A percentile compares a stretch with the other conserved stretches of the same genome.
Evolutionary conservation across 176 grass and related monocot genomes (phyloP).

Genomic region (Pontederia paniculata): DNA sequence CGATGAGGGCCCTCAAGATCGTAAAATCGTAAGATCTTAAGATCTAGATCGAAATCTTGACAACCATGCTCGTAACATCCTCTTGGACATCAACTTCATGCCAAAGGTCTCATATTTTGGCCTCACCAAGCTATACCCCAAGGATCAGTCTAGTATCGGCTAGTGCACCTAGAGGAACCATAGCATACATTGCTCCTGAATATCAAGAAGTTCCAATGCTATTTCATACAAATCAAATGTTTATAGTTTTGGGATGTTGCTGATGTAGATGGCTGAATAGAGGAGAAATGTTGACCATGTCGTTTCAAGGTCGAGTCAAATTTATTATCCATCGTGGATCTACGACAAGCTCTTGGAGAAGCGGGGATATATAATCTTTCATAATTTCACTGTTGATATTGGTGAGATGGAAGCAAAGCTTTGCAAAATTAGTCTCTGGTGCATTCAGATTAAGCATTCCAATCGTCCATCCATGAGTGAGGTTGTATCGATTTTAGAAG

Average conservation of each 20-base stretch:
- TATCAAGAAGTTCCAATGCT: too few species aligned
- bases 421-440: too few species aligned
- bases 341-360: neutral
- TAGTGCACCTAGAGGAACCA: too few species aligned
- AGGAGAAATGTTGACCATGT: neutral
- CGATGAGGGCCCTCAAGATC: too few species aligned
- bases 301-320: neutral
- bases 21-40: too few species aligned
- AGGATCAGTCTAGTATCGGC: neutral
- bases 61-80: too few species aligned
- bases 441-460: neutral
- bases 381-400: neutral
- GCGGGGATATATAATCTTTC: neutral
- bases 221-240: too few species aligned
- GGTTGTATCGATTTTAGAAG: neutral
- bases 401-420: too few species aligned
- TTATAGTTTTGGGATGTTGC: too few species aligned
- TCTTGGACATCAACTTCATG: neutral
- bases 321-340: neutral
- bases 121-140: neutral
- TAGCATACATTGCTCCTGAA: too few species aligned
- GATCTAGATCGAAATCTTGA: too few species aligned
- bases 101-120: slow-evolving; percentile 1
- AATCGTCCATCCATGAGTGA: neutral
- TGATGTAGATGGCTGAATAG: too few species aligned